Percentiles rank a stretch among this genome's conserved stretches.
Evolutionary conservation across 2,329 filamentous ascomycete species (phyloP).

Genomic region (Aureobasidium sp.): DNA sequence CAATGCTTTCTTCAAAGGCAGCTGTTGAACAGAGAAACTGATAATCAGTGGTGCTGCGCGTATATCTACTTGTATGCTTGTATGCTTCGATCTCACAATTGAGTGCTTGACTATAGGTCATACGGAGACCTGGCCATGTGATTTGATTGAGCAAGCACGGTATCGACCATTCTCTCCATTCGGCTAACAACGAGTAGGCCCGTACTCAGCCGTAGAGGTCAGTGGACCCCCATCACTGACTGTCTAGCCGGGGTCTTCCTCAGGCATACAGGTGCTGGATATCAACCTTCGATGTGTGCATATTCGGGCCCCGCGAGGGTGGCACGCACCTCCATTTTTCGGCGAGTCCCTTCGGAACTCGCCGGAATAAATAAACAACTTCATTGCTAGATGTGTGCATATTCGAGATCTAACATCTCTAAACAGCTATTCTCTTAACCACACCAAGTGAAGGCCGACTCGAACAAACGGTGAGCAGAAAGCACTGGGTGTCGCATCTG

Average conservation of each 20-base stretch:
- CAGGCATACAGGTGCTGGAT: background rate
- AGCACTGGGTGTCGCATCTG: background rate
- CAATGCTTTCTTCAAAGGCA: background rate
- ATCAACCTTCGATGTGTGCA: background rate
- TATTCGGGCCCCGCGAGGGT: no score
- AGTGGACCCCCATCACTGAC: background rate
- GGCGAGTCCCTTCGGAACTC: no score
- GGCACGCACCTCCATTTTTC: no score
- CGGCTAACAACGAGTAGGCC: background rate
- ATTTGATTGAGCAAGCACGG: background rate
- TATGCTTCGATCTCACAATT: background rate
- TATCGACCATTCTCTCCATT: constrained; percentile 2
- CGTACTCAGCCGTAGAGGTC: background rate
- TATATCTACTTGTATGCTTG: background rate
- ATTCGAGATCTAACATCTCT: background rate
- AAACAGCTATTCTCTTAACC: background rate
- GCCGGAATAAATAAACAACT: no score
- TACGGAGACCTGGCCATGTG: background rate
- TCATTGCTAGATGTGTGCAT: no score
- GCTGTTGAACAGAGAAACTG: background rate
- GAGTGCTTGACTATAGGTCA: background rate
- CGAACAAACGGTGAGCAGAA: background rate
- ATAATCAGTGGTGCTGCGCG: background rate
- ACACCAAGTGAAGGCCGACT: background rate
- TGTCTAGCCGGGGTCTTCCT: background rate